These are phyloP conservation scores for Tirmania nivea DNA, from an alignment of 495 filamentous ascomycete genomes.

Conservation along the genomic window DNA sequence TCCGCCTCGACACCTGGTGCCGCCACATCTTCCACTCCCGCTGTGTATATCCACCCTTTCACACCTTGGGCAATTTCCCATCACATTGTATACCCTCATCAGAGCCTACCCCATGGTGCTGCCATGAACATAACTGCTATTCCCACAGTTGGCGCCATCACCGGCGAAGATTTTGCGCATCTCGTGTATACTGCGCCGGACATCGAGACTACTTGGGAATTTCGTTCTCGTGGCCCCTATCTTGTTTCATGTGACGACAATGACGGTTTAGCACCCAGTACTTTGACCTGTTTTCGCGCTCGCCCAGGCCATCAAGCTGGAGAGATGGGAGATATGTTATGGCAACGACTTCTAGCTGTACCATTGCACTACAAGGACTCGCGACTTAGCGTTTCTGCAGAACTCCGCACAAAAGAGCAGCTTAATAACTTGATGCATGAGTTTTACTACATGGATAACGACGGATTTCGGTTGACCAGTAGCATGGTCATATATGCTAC, in stretches of 20 bases:
- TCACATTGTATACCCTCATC: too few species aligned
- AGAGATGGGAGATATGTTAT: not conserved
- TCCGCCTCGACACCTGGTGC: too few species aligned
- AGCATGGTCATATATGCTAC: slow-evolving; percentile 13
- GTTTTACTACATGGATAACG: slow-evolving; percentile 16
- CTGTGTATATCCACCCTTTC: too few species aligned
- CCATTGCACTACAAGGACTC: not conserved
- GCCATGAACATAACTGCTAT: slow-evolving; percentile 8
- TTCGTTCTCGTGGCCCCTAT: slow-evolving; percentile 13
- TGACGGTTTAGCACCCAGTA: slow-evolving; percentile 3
- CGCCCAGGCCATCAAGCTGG: not conserved
- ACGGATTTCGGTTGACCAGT: slow-evolving; percentile 11
- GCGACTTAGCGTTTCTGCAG: not conserved
- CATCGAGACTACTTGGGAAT: slow-evolving; percentile 12
- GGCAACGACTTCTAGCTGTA: not conserved
- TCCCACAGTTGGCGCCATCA: not conserved
- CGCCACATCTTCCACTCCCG: too few species aligned
- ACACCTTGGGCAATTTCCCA: too few species aligned
- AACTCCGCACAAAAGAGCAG: not conserved
- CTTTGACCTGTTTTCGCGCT: slow-evolving; percentile 12
- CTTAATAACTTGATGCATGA: not conserved
- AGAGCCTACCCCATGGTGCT: too few species aligned
- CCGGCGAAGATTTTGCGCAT: slow-evolving; percentile 1
- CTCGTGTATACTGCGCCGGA: slow-evolving; percentile 5
- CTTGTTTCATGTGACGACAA: slow-evolving; percentile 15